These are phyloP conservation scores for Auxenochlorella protothecoides DNA, from an alignment of 139 green algal species.

Conservation along the genomic window DNA sequence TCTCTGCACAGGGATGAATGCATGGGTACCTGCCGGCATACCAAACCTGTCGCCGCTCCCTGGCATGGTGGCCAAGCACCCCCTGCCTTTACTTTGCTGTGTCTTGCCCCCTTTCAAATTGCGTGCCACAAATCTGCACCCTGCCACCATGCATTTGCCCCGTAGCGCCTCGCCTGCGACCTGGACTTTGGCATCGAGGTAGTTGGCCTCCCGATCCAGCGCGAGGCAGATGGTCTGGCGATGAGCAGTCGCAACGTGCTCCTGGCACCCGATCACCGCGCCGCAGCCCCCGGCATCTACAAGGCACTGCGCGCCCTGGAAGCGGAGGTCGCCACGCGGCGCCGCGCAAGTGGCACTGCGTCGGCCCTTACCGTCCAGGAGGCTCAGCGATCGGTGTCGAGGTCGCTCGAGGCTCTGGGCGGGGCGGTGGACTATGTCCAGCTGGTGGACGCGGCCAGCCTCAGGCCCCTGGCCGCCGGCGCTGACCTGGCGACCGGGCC, in stretches of 20 bases:
- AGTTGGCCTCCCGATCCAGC: constrained; percentile 70
- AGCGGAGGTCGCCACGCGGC: not conserved
- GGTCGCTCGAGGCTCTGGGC: not conserved
- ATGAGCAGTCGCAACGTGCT: constrained; percentile 91
- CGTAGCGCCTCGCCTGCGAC: constrained; percentile 69
- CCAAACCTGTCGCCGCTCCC: no score
- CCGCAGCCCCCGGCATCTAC: constrained; percentile 46
- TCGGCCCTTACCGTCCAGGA: no score
- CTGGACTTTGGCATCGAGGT: constrained; percentile 82
- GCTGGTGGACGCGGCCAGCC: constrained; percentile 51
- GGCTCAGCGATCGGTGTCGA: no score
- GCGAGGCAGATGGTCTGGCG: constrained; percentile 86
- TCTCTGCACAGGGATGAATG: no score
- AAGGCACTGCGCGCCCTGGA: constrained; percentile 25
- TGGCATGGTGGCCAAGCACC: no score
- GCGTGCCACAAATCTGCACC: no score
- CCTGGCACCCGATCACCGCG: constrained; percentile 51
- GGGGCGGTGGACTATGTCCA: constrained; percentile 83
- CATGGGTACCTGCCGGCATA: no score
- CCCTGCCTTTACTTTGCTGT: no score
- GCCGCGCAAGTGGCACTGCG: no score
- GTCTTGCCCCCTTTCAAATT: no score
- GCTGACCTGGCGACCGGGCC: no score
- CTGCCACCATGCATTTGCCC: no score
- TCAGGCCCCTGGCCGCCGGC: constrained; percentile 33